Base-by-base conservation (phyloP, 768 basidiomycete genomes). In the Thelephora ganbajun region DNA sequence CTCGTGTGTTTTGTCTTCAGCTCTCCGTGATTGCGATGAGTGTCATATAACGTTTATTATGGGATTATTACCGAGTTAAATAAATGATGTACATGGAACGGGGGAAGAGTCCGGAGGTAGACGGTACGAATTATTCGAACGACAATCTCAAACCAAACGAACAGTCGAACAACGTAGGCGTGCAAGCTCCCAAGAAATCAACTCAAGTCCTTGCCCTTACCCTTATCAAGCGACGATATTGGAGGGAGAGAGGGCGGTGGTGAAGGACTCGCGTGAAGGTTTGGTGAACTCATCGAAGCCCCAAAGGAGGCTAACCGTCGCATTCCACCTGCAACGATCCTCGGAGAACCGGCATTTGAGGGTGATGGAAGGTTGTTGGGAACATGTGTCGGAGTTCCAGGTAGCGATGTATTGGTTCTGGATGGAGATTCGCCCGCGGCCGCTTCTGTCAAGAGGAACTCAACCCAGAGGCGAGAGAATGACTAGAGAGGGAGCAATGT, bases 381-480 rank as follows among this genome's bases (percentile, higher is more conserved):
- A 12, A 11, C 12, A 19, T 23, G 12, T 11, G 59, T 60, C 11
- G 61, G 61, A 3, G 58, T 55, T 26, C 49, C 58, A 5, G 73
- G 73, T 12, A 68, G 57, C 0, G 72, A 70, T 33, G 52, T 51
- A 52, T 66, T 70, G 11, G 62, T 62, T 43, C 50, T 49, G 35
- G 53, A 26, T 23, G 54, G 55, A 2, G 53, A 35, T 18, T 64
- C 64, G 16, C 67, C 78, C 54, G 68, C 66, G 36, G 74, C 70
- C 0, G 92, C 83, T 67, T 99, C 94, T 19, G 91, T 94, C 52
- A 99, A 80, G 3, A 99, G 74, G 61, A 94, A 99, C 63, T 99
- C 96, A 43, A 99, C 94, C 83, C 92, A 99, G 11, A 97, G 75
- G 43, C 92, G 86, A 35, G 90, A 93, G 67, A 99, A 99, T 0